Conservation (phyloP, 2,329 filamentous ascomycete species). For the Sporothrix brasiliensis region DNA sequence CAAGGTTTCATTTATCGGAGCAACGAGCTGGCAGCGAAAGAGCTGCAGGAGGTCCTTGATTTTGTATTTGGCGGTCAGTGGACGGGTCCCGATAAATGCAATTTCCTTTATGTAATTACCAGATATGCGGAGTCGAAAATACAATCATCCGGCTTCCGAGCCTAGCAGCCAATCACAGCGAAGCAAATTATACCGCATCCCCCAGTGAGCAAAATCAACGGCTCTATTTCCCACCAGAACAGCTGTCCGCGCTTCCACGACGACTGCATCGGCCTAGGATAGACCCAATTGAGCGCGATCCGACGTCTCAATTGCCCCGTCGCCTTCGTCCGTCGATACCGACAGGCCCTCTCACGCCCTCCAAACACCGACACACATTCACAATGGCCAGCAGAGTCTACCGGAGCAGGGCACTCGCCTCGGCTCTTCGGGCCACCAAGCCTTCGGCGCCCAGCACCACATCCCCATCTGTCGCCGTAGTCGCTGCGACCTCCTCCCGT, state of each 20-base stretch:
- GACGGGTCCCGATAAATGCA: neutral
- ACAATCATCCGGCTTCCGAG: constrained; percentile 27
- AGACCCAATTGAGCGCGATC: neutral
- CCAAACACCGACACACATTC: constrained; percentile 43
- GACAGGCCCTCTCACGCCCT: neutral
- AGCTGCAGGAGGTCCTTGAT: neutral
- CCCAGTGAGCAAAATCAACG: constrained; percentile 30
- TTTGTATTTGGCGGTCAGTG: neutral
- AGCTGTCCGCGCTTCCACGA: constrained; percentile 21
- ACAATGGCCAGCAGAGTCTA: constrained; percentile 64
- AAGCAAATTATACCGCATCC: constrained; percentile 35
- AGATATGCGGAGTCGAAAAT: constrained; percentile 26
- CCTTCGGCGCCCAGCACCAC: constrained; percentile 46
- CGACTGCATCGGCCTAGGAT: constrained; percentile 17
- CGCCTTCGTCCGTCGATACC: constrained; percentile 15
- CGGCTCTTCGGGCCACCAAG: constrained; percentile 58
- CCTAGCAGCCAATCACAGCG: constrained; percentile 33
- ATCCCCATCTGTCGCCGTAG: constrained; percentile 43
- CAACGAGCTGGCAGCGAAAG: neutral
- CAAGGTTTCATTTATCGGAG: neutral
- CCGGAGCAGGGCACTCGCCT: constrained; percentile 59
- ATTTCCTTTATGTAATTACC: neutral
- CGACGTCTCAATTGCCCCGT: constrained; percentile 17
- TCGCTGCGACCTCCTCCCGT: constrained; percentile 41
- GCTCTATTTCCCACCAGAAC: constrained; percentile 26